phyloP scores from a whole-genome alignment of 257 asterid species.

The Solanum dulcamara region DNA sequence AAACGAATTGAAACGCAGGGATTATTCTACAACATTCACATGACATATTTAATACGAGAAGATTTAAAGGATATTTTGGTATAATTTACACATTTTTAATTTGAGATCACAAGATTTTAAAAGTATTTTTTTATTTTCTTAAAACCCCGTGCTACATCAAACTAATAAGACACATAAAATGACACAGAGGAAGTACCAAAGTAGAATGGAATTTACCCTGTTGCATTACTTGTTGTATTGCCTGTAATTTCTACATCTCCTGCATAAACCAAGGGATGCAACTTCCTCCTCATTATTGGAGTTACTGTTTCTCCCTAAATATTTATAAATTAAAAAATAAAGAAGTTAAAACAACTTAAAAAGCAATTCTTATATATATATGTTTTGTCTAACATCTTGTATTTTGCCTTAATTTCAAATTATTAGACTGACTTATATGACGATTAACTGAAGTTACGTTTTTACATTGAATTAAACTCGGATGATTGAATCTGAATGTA shows the following conservation, averaged over 20 bases:
- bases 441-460: neutral
- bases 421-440: no score
- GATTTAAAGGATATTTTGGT: no score
- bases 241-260: slow-evolving; percentile 28
- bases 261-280: slow-evolving; percentile 32
- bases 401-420: neutral
- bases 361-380: neutral
- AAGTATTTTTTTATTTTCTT: no score
- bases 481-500: neutral
- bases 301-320: slow-evolving; percentile 34
- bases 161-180: neutral
- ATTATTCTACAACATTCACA: no score
- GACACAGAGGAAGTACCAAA: neutral
- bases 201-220: slow-evolving; percentile 11
- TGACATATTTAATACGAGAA: no score
- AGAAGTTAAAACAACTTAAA: neutral
- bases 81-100: no score
- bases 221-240: slow-evolving; percentile 6
- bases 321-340: neutral
- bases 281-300: slow-evolving; percentile 3
- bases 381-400: neutral
- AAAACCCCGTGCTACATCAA: no score
- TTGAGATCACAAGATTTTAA: no score
- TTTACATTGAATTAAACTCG: neutral
- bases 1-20: no score